Evolutionary conservation across 805 yeast genomes (phyloP), one percentile per base, ranked within the genome.

Genomic region (Candida quercuum): DNA sequence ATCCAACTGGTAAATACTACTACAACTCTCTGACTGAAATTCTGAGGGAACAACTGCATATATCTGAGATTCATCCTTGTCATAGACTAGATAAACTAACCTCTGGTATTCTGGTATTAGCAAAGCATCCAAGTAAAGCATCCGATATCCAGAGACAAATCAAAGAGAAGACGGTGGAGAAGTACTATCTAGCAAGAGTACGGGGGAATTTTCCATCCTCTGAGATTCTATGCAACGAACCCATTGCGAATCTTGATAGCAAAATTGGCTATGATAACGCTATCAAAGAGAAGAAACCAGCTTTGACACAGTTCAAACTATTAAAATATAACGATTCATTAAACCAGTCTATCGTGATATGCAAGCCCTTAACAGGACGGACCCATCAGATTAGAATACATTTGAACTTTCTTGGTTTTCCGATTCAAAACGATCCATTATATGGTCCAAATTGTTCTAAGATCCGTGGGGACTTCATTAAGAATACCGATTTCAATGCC

Each of bases 311-410:
- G 54, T 69, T 49, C 66, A 51, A 15, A 59, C 59, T 76, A 5
- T 11, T 40, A 13, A 28, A 21, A n/a, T 43, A 43, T 22, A 36
- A 36, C 19, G 6, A 27, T 7, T 19, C 20, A 8, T 18, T 38
- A 5, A 33, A 52, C 21, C 41, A 49, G 18, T 48, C 54, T 3
- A 67, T 93, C 21, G 96, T 93, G 4, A 68, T 78, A 35, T 91
- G 98, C 58, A 72, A 66, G 38, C 99, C 99, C 1, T 62, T 75
- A 11, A 91, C 99, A 0, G 99, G 99, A 0, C 69, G 99, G 52
- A 87, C 97, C 0, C 99, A 93, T 57, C 99, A 93, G 57, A 88
- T 93, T 30, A 66, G 99, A 39, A 95, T 93, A 1, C 99, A 93
- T 63, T 63, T 93, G 40, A 96, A 89, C 59, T 81, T 68, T 47